A percentile compares a stretch with the other conserved stretches of the same genome.
phyloP scores from a whole-genome alignment of 805 yeast genomes.

The Kluyveromyces dobzhanskii region DNA sequence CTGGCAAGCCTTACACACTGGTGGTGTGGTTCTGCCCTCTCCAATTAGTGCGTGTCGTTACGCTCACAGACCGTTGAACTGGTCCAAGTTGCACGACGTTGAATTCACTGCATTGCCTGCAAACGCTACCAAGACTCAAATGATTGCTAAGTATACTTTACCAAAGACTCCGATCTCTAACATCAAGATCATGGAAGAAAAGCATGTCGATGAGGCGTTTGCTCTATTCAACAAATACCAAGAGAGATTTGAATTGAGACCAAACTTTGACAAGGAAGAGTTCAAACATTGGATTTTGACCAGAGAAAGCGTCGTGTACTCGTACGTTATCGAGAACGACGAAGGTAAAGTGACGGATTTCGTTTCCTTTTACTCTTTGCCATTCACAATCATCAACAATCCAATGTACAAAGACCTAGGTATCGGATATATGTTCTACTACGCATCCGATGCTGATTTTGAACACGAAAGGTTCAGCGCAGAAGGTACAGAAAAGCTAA shows the following conservation, averaged over 20 bases:
- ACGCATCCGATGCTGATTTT: constrained; percentile 64
- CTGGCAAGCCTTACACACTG: constrained; percentile 96
- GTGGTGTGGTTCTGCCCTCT: constrained; percentile 85
- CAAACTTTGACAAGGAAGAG: constrained; percentile 49
- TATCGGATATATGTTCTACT: constrained; percentile 84
- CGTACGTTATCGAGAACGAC: constrained; percentile 64
- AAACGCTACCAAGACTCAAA: constrained; percentile 56
- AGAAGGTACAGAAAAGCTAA: constrained; percentile 37
- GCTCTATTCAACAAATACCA: constrained; percentile 56
- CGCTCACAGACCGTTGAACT: constrained; percentile 87
- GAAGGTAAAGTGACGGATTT: constrained; percentile 72
- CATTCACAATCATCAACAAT: constrained; percentile 72
- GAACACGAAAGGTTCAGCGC: constrained; percentile 32
- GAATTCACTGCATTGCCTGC: constrained; percentile 81
- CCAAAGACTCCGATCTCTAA: constrained; percentile 48
- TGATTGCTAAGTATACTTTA: constrained; percentile 60
- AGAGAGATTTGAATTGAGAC: constrained; percentile 62
- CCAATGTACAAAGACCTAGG: constrained; percentile 58
- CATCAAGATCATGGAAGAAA: constrained; percentile 40
- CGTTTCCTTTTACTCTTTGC: constrained; percentile 80
- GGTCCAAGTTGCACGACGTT: constrained; percentile 83
- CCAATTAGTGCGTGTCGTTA: constrained; percentile 85
- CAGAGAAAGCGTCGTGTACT: constrained; percentile 51
- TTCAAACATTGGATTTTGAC: constrained; percentile 77
- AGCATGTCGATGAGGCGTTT: constrained; percentile 59